Evolutionary conservation across 169 alveolate genomes (phyloP).

Genomic region (Plasmodium fragile): DNA sequence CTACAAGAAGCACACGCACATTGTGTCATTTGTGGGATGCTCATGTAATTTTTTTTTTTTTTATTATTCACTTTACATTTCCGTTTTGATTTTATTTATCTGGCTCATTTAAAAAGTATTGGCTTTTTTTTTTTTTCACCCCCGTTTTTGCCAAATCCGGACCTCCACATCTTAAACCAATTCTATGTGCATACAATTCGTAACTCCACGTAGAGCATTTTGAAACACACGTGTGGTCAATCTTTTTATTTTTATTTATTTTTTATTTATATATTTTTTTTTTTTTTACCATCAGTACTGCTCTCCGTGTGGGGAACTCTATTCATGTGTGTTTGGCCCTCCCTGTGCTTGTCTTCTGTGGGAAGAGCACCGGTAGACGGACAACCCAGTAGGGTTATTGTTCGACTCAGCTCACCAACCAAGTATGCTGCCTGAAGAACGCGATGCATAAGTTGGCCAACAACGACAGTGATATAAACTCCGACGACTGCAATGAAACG

Average conservation of each 20-base stretch:
- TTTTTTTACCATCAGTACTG: neutral
- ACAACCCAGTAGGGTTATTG: neutral
- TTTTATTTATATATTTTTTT: no score
- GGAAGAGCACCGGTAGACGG: neutral
- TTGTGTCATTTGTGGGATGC: neutral
- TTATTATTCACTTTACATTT: neutral
- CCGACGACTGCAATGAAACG: conserved; percentile 72
- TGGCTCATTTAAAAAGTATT: neutral
- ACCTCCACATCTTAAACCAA: neutral
- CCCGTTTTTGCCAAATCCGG: neutral
- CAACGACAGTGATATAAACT: conserved; percentile 61
- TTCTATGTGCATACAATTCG: neutral
- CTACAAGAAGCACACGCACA: neutral
- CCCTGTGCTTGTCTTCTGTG: neutral
- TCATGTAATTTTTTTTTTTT: neutral
- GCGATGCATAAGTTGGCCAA: conserved; percentile 46
- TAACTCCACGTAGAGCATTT: no score
- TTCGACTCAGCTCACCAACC: neutral
- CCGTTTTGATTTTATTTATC: neutral
- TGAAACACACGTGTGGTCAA: neutral
- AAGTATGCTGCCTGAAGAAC: neutral
- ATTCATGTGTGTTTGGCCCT: neutral
- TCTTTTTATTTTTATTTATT: neutral
- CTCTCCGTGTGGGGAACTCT: neutral
- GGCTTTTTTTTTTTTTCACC: neutral